Evolutionary conservation across 495 filamentous ascomycete genomes (phyloP).

Genomic region (Trypethelium eluteriae): DNA sequence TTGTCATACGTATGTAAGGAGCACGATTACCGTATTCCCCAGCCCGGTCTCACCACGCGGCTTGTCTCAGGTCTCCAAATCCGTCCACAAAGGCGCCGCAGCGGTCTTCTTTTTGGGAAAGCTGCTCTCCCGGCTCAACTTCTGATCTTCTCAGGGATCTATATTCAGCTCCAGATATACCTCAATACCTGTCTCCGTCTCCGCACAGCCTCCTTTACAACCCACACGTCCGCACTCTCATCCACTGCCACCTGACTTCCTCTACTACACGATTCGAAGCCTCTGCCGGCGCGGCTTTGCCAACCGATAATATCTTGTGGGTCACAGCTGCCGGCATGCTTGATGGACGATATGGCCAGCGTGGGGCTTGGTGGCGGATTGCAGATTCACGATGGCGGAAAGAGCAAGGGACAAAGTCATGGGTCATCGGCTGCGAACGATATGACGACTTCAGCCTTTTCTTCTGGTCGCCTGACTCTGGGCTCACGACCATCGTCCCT

Average conservation of each 20-base stretch:
- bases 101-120: neutral
- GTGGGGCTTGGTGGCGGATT: slow-evolving; percentile 4
- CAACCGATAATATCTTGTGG: neutral
- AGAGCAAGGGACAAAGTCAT: neutral
- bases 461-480: neutral
- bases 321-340: slow-evolving; percentile 6
- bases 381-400: neutral
- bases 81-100: slow-evolving; percentile 8
- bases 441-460: neutral
- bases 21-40: neutral
- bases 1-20: neutral
- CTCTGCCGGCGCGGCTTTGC: slow-evolving; percentile 1
- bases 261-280: slow-evolving; percentile 1
- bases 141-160: slow-evolving; percentile 8
- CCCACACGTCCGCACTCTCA: neutral
- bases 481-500: neutral
- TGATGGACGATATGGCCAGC: slow-evolving; percentile 11
- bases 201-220: neutral
- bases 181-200: neutral
- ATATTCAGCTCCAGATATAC: neutral
- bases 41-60: neutral
- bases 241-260: neutral
- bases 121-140: neutral
- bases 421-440: neutral
- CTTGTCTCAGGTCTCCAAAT: slow-evolving; percentile 2